These are phyloP conservation scores for Moniliophthora roreri DNA, from an alignment of 1,284 basidiomycete species.

Conservation along the genomic window DNA sequence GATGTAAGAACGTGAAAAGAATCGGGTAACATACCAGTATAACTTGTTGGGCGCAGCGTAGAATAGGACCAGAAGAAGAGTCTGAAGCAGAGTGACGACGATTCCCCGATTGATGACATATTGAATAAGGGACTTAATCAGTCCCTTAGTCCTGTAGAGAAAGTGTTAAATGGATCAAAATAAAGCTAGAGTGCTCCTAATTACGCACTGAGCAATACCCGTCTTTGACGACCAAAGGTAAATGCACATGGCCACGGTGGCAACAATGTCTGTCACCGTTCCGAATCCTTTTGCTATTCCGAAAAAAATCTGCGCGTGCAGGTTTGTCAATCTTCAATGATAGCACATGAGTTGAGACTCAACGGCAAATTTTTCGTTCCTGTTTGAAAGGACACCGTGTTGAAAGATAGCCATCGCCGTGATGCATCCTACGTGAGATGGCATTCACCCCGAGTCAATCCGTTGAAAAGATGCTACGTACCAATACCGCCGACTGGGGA, in stretches of 20 bases:
- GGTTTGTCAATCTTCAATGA: neutral
- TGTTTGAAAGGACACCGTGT: constrained; percentile 26
- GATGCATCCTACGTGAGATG: constrained; percentile 22
- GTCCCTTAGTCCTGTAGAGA: constrained; percentile 29
- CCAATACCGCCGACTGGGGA: constrained; percentile 23
- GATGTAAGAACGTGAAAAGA: no score
- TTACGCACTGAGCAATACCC: constrained; percentile 30
- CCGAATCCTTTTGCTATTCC: constrained; percentile 43
- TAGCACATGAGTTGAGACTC: constrained; percentile 8
- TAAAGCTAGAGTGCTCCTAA: no score
- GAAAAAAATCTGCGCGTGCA: constrained; percentile 32
- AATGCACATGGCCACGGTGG: constrained; percentile 40
- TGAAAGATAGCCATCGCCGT: constrained; percentile 30
- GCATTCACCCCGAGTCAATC: neutral
- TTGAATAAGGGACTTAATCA: constrained; percentile 34
- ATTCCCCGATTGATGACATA: constrained; percentile 26
- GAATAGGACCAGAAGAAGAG: constrained; percentile 24
- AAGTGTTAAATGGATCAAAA: no score
- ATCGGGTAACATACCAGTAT: constrained; percentile 19
- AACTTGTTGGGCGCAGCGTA: constrained; percentile 21
- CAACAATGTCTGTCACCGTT: constrained; percentile 39
- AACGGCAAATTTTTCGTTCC: constrained; percentile 32
- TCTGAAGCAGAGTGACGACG: constrained; percentile 25
- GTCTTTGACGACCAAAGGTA: constrained; percentile 33
- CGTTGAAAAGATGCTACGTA: constrained; percentile 11